Evolutionary conservation across 495 filamentous ascomycete species (phyloP), one percentile per base, ranked within the genome.

Genomic region (Podospora fimiseda): DNA sequence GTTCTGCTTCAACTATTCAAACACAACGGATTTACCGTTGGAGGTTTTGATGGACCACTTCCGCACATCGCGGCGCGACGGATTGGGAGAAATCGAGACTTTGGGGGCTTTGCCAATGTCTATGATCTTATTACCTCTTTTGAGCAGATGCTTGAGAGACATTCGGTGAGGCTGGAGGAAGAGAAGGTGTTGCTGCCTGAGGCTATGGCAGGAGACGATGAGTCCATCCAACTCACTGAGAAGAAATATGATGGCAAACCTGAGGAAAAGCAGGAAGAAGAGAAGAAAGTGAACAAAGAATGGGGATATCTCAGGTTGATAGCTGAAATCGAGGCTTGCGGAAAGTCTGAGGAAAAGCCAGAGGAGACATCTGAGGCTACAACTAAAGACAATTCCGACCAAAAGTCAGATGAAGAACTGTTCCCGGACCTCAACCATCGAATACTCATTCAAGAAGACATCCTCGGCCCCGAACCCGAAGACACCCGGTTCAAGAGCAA

Each of bases 21-120:
- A 0, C 72, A 67, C 49, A 75, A 67, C 1, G 50, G 54, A 1
- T 81, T 85, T 74, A 72, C 74, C 36, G 53, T 82, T 9, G 81
- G 84, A 50, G 76, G 57, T 23, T 53, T 69, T 3, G 56, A 62
- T 11, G 84, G 85, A 3, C 68, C 86, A 1, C 87, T 78, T 55
- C 64, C 67, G 46, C 78, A 82, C 1, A 80, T 87, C 53, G 75
- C 78, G 8, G 69, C 77, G 18, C 68, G 76, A 8, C 76, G 82
- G 19, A 56, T 86, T 43, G 81, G 76, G 4, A 54, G 70, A 30
- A 71, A 74, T 0, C 72, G 82, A 14, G 81, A 79, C 4, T 60
- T 60, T 2, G 70, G 76, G 30, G 81, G 77, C 0, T 88, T 85
- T 63, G 82, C 76, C 9, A 88, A 88, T 61, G 83, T 83, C 9